Evolutionary conservation across 2,329 filamentous ascomycete genomes (phyloP).

Genomic region (Stemphylium beticola): DNA sequence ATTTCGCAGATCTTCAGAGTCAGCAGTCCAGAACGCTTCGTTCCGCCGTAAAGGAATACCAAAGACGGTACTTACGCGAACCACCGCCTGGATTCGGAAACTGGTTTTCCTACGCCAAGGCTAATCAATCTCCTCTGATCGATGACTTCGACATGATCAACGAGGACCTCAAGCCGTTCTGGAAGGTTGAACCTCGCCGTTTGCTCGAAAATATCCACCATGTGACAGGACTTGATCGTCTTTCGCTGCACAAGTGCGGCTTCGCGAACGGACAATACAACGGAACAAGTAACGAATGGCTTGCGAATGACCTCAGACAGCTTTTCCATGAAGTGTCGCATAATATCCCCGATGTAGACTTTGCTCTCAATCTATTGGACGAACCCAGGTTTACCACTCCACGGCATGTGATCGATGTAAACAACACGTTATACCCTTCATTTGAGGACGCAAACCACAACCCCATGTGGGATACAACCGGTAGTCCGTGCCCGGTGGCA

Average conservation of each 20-base stretch:
- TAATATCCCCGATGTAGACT: constrained; percentile 13
- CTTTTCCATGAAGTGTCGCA: constrained; percentile 3
- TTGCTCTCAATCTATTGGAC: constrained; percentile 15
- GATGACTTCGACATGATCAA: constrained; percentile 59
- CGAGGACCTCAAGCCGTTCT: constrained; percentile 51
- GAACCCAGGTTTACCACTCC: constrained; percentile 18
- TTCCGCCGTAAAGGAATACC: constrained; percentile 49
- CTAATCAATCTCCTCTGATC: constrained; percentile 54
- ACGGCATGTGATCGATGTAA: constrained; percentile 1
- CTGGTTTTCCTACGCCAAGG: constrained; percentile 55
- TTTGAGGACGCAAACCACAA: constrained; percentile 3
- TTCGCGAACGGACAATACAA: constrained; percentile 4
- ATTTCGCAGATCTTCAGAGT: constrained; percentile 36
- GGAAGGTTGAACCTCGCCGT: constrained; percentile 28
- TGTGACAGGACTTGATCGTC: constrained; percentile 4
- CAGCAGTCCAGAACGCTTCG: constrained; percentile 49
- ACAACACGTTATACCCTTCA: not conserved
- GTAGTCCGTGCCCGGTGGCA: too few relatives aligned
- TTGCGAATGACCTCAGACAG: constrained; percentile 1
- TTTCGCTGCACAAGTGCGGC: constrained; percentile 12
- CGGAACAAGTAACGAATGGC: constrained; percentile 5
- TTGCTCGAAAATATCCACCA: constrained; percentile 4
- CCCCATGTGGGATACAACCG: constrained; percentile 6
- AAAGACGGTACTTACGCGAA: constrained; percentile 50
- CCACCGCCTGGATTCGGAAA: constrained; percentile 56